Evolutionary conservation across 2,329 filamentous ascomycete genomes (phyloP).

Genomic region (Ascochyta fabae): DNA sequence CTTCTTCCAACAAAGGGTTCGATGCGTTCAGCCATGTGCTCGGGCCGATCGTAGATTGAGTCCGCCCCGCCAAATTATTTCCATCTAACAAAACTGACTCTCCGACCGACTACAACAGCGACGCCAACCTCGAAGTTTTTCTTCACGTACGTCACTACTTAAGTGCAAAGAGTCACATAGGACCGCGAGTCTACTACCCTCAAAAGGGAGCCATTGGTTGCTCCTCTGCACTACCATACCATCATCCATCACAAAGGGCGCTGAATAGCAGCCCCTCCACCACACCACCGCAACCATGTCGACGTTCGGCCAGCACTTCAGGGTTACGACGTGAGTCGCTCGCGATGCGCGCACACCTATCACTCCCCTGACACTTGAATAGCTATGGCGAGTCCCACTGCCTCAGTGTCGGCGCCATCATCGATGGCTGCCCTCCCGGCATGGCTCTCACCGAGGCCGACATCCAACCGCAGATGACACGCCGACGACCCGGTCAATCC

Average conservation of each 20-base stretch:
- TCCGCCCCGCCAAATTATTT: slow-evolving; percentile 29
- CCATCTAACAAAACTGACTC: slow-evolving; percentile 20
- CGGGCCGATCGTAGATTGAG: no score
- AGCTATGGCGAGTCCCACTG: slow-evolving; percentile 89
- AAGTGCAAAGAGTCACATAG: background rate
- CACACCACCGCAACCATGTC: slow-evolving; percentile 55
- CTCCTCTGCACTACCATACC: background rate
- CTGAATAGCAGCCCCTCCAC: slow-evolving; percentile 11
- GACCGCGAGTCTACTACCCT: background rate
- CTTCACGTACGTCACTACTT: slow-evolving; percentile 7
- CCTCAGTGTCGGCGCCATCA: slow-evolving; percentile 90
- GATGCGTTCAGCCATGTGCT: no score
- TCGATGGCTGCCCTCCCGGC: slow-evolving; percentile 89
- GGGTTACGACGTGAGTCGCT: slow-evolving; percentile 75
- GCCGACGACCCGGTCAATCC: slow-evolving; percentile 86
- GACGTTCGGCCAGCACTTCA: slow-evolving; percentile 83
- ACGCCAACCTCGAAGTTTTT: slow-evolving; percentile 15
- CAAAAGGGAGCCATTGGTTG: slow-evolving; percentile 5
- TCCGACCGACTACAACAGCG: slow-evolving; percentile 20
- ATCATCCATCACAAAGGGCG: slow-evolving; percentile 6
- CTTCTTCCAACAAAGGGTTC: no score
- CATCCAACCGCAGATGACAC: slow-evolving; percentile 94
- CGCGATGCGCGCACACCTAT: background rate
- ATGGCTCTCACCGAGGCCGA: slow-evolving; percentile 83
- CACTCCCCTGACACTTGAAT: slow-evolving; percentile 25